phyloP scores from a whole-genome alignment of 2,329 filamentous ascomycete genomes.

The Fusarium transvaalense region DNA sequence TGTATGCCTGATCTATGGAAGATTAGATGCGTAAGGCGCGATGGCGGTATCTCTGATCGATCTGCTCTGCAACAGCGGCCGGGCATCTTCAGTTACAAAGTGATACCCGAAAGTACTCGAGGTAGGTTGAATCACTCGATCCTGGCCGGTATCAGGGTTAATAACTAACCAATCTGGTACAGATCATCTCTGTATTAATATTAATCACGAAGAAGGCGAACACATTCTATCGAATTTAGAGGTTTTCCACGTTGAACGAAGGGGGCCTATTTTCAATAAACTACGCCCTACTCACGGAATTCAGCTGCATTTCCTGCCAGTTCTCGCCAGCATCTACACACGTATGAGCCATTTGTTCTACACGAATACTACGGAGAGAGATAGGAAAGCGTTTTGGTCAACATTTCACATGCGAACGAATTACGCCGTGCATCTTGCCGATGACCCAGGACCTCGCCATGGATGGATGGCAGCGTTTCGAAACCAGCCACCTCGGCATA shows the following conservation, averaged over 20 bases:
- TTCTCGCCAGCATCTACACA: background rate
- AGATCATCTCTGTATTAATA: background rate
- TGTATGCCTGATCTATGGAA: background rate
- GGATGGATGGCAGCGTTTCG: slow-evolving; percentile 1
- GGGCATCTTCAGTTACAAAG: background rate
- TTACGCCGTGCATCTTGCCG: slow-evolving; percentile 3
- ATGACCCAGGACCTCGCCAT: background rate
- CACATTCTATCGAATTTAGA: background rate
- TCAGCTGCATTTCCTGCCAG: background rate
- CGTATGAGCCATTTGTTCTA: background rate
- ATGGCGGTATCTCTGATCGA: background rate
- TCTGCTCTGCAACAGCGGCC: background rate
- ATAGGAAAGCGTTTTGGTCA: background rate
- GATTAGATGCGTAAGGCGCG: background rate
- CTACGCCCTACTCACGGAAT: background rate
- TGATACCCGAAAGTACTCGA: background rate
- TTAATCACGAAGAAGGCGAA: background rate
- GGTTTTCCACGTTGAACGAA: background rate
- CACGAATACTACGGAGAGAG: background rate
- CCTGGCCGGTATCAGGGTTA: background rate
- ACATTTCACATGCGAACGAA: slow-evolving; percentile 19
- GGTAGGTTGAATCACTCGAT: slow-evolving; percentile 1
- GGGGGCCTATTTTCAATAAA: background rate
- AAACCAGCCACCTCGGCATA: slow-evolving; percentile 17
- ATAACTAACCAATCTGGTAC: slow-evolving; percentile 1